Evolutionary conservation across 345 rosid species (phyloP).

Genomic region (Syzygium oleosum): DNA sequence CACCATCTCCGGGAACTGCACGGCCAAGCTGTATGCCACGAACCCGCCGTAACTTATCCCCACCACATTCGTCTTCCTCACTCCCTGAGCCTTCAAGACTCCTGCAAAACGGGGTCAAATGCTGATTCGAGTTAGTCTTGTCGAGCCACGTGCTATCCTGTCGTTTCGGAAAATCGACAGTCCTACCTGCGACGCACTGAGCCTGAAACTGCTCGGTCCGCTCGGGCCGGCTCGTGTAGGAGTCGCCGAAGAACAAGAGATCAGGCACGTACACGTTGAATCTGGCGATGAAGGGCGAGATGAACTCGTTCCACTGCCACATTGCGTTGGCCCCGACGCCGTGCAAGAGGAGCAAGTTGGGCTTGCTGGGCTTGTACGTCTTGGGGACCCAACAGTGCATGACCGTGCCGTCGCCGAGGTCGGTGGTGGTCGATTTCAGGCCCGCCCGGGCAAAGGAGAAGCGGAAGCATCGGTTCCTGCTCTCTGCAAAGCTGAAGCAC

Average conservation of each 20-base stretch:
- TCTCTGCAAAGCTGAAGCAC: constrained; percentile 14
- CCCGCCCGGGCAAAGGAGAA: constrained; percentile 8
- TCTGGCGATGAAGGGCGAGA: constrained; percentile 1
- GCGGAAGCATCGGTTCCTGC: constrained; percentile 6
- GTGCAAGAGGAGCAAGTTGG: constrained; percentile 13
- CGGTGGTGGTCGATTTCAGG: background rate
- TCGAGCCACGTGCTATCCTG: background rate
- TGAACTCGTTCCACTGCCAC: constrained; percentile 15
- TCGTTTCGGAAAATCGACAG: background rate
- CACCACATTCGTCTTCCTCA: constrained; percentile 7
- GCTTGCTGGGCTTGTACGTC: background rate
- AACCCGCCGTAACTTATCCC: constrained; percentile 20
- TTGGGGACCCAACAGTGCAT: constrained; percentile 22
- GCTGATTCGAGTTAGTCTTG: background rate
- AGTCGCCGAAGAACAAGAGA: constrained; percentile 18
- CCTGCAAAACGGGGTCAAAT: background rate
- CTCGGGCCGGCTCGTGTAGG: constrained; percentile 13
- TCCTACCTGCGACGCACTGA: constrained; percentile 2
- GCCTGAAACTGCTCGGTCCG: constrained; percentile 17
- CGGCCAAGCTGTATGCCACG: constrained; percentile 17
- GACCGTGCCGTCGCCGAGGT: constrained; percentile 17
- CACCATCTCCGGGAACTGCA: constrained; percentile 7
- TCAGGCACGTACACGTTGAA: constrained; percentile 21
- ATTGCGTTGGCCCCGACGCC: constrained; percentile 15
- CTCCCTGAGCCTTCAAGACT: constrained; percentile 3